A percentile compares a stretch with the other conserved stretches of the same genome.
Evolutionary conservation across 257 asterid species (phyloP).

Genomic region (Rubia yunnanensis): DNA sequence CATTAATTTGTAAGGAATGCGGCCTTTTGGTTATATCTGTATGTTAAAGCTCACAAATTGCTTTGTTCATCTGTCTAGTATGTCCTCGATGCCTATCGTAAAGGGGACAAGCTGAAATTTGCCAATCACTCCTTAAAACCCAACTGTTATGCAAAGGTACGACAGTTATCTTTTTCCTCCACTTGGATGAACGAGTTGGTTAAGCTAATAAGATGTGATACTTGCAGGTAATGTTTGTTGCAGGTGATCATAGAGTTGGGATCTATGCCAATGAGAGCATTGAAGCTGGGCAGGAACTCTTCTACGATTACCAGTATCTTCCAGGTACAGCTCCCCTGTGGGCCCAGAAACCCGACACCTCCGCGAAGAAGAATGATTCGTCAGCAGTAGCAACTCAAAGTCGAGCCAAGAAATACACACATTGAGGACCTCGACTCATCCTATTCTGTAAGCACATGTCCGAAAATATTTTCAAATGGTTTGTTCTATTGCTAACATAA

Average conservation of each 20-base stretch:
- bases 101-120: conserved; percentile 93
- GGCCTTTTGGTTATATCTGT: neutral
- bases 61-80: conserved; percentile 40
- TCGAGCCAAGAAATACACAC: conserved; percentile 90
- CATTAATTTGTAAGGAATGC: neutral
- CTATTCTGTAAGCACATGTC: neutral
- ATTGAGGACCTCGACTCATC: conserved; percentile 22
- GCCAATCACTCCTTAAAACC: conserved; percentile 96
- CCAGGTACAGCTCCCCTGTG: conserved; percentile 89
- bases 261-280: conserved; percentile 83
- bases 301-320: conserved; percentile 87
- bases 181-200: neutral
- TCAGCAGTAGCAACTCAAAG: conserved; percentile 46
- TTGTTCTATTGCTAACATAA: neutral
- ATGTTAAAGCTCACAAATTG: neutral
- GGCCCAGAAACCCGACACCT: conserved; percentile 70
- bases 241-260: conserved; percentile 99
- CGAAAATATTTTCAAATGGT: neutral
- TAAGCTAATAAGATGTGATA: conserved; percentile 9
- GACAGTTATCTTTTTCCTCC: conserved; percentile 8
- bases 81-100: conserved; percentile 91
- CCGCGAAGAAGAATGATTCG: conserved; percentile 50
- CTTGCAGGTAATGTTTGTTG: conserved; percentile 73
- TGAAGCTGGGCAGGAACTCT: conserved; percentile 79
- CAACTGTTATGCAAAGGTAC: conserved; percentile 92